Base-by-base conservation (phyloP, 345 rosid species). In the Pistacia integerrima region DNA sequence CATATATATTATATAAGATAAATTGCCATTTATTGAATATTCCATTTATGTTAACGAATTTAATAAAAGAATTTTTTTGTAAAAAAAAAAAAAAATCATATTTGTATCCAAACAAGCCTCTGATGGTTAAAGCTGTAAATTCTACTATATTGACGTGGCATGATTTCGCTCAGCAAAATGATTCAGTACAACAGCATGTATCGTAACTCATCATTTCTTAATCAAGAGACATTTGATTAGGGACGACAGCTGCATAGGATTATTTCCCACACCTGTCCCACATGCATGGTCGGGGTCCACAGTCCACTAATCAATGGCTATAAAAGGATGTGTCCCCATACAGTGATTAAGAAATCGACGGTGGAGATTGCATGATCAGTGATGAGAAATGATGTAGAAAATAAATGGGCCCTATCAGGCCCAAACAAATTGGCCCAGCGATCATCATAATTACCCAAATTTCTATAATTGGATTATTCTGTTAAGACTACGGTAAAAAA, bases 61-160 rank as follows among this genome's bases (percentile, higher is more conserved):
- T 54, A 33, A 8, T 20, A 5, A 38, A 59, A 2, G 1, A 30
- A 33, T 25, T 28, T 33, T 1, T 28, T 30, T 62, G 25, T 25
- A 25, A n/a, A 11, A 4, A 25, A 28, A 25, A 28, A 10, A 2
- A 11, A 14, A 62, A 33, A 30, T 33, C 3, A 9, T 2, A 2
- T n/a, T 22, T 2, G 16, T 18, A 3, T 48, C 59, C 44, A 49
- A 67, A 49, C 17, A 49, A 25, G 36, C 55, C 56, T 18, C 13
- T 36, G 20, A 12, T 11, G 18, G 48, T 38, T 18, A 10, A 16
- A 25, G 20, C 0, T 51, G 7, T 13, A 25, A 64, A 36, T 17
- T 64, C 38, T 12, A 68, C 11, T 52, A 69, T 9, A 38, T 12
- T 58, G 74, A 71, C 22, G 74, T 71, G 74, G 64, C 65, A 20